These are phyloP conservation scores for Collybia nuda DNA, from an alignment of 768 basidiomycete species.

Conservation along the genomic window DNA sequence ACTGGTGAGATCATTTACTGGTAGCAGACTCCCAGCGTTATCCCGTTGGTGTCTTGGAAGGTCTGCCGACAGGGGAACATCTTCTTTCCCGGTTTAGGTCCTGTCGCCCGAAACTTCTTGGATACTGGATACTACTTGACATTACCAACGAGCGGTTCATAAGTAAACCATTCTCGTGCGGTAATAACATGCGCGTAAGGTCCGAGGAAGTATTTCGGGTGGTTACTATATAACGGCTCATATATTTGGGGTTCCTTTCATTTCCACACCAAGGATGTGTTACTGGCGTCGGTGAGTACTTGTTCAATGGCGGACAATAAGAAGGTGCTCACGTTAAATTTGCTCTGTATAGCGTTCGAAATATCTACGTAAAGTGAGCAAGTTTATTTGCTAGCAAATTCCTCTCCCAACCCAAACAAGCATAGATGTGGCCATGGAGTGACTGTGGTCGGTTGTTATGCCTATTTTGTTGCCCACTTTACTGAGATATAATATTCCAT, in stretches of 20 bases:
- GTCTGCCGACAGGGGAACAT: slow-evolving; percentile 12
- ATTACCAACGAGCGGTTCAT: slow-evolving; percentile 1
- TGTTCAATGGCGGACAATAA: background rate
- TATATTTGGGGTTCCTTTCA: slow-evolving; percentile 8
- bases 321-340: slow-evolving; percentile 17
- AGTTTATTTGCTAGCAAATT: background rate
- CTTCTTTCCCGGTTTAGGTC: slow-evolving; percentile 15
- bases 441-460: slow-evolving; percentile 37
- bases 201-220: slow-evolving; percentile 15
- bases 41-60: slow-evolving; percentile 3
- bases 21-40: slow-evolving; percentile 4
- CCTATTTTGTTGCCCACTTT: background rate
- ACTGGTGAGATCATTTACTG: slow-evolving; percentile 7
- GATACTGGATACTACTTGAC: slow-evolving; percentile 9
- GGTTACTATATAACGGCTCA: slow-evolving; percentile 23
- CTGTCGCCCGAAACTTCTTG: slow-evolving; percentile 8
- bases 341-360: slow-evolving; percentile 45
- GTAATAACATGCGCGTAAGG: slow-evolving; percentile 13
- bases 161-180: slow-evolving; percentile 10
- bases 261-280: slow-evolving; percentile 42
- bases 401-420: slow-evolving; percentile 6
- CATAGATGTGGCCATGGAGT: slow-evolving; percentile 55
- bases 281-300: slow-evolving; percentile 55
- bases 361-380: slow-evolving; percentile 51
- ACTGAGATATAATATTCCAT: slow-evolving; percentile 7